A percentile compares a stretch with the other conserved stretches of the same genome.
phyloP scores from a whole-genome alignment of 352 stramenopile genomes.

The Globisporangium acanthophoron region DNA sequence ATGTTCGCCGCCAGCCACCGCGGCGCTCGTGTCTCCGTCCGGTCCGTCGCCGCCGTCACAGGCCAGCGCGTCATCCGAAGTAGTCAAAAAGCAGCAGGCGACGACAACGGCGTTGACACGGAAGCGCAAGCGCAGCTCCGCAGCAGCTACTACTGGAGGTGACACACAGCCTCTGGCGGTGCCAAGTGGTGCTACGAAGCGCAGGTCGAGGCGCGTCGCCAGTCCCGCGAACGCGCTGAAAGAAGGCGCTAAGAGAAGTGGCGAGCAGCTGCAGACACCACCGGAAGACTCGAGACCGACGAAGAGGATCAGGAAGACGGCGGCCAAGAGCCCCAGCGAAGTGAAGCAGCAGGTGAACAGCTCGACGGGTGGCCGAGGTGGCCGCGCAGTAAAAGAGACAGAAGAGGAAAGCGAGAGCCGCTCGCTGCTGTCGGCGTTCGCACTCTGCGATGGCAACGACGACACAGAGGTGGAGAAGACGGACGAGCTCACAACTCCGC shows the following conservation, averaged over 20 bases:
- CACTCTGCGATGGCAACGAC: slow-evolving; percentile 2
- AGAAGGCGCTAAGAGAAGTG: slow-evolving; percentile 12
- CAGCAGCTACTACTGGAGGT: no score
- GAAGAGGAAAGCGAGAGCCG: slow-evolving; percentile 1
- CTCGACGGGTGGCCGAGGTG: neutral
- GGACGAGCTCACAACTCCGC: slow-evolving; percentile 5
- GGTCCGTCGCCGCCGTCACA: slow-evolving; percentile 9
- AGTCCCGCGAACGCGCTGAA: slow-evolving; percentile 18
- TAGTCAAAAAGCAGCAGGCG: no score
- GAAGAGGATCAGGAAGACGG: slow-evolving; percentile 18
- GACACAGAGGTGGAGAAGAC: slow-evolving; percentile 3
- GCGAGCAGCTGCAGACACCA: slow-evolving; percentile 33
- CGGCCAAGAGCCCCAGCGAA: neutral
- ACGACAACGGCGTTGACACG: neutral
- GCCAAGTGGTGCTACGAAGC: neutral
- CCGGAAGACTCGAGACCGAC: slow-evolving; percentile 29
- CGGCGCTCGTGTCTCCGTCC: slow-evolving; percentile 6
- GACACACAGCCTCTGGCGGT: no score
- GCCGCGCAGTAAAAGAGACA: neutral
- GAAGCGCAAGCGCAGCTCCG: neutral
- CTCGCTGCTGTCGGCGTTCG: slow-evolving; percentile 9
- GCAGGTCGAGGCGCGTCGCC: slow-evolving; percentile 34
- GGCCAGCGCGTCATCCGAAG: neutral
- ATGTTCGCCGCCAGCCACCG: neutral
- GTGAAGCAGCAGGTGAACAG: neutral